A percentile compares a stretch with the other conserved stretches of the same genome.
Evolutionary conservation across 2,329 filamentous ascomycete genomes (phyloP).

Genomic region (Fusarium nelsonii): DNA sequence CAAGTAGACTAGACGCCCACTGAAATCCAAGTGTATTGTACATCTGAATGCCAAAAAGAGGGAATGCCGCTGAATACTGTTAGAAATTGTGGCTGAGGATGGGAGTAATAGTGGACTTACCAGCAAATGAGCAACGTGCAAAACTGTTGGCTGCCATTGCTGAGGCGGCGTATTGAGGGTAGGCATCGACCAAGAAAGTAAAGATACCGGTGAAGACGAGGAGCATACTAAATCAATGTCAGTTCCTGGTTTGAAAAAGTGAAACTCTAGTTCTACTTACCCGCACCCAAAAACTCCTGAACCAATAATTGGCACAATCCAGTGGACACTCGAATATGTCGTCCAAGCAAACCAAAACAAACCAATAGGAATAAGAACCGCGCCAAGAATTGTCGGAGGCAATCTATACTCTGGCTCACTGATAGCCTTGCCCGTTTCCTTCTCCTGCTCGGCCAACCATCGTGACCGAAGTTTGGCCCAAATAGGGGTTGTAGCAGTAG

Average conservation of each 20-base stretch:
- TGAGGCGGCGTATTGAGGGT: slow-evolving; percentile 38
- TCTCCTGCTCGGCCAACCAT: slow-evolving; percentile 9
- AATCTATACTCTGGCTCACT: slow-evolving; percentile 36
- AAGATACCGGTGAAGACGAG: slow-evolving; percentile 34
- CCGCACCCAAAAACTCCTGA: slow-evolving; percentile 38
- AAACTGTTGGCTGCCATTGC: slow-evolving; percentile 43
- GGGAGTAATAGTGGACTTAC: neutral
- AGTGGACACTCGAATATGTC: slow-evolving; percentile 21
- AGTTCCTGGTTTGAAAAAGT: fast-evolving
- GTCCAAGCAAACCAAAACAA: slow-evolving; percentile 43
- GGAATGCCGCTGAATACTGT: slow-evolving; percentile 23
- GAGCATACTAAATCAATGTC: slow-evolving; percentile 6
- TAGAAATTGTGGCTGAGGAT: fast-evolving
- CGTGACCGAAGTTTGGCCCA: slow-evolving; percentile 26
- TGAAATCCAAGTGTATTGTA: slow-evolving; percentile 38
- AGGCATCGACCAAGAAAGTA: slow-evolving; percentile 41
- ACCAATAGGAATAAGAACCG: slow-evolving; percentile 25
- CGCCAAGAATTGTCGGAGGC: slow-evolving; percentile 23
- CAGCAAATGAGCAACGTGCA: slow-evolving; percentile 36
- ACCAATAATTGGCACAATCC: slow-evolving; percentile 35
- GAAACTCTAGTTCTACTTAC: neutral
- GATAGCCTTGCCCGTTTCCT: slow-evolving; percentile 14
- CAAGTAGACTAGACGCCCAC: slow-evolving; percentile 38
- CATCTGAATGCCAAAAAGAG: slow-evolving; percentile 35
- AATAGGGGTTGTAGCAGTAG: slow-evolving; percentile 17